Evolutionary conservation across 768 basidiomycete genomes (phyloP).

Genomic region (Saitozyma sp.): DNA sequence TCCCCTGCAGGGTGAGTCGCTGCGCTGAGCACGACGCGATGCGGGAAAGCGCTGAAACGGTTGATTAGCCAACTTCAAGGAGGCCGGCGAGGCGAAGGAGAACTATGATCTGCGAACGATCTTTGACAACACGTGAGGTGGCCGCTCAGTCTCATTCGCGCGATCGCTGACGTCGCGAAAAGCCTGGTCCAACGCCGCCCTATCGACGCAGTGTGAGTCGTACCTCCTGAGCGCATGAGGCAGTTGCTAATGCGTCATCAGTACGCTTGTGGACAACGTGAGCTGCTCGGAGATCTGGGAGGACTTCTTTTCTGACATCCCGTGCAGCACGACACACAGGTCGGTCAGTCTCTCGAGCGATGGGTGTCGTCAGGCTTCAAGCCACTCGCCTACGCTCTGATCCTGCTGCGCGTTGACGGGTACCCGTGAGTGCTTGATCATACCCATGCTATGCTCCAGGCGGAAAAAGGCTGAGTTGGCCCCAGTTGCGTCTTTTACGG

Average conservation of each 20-base stretch:
- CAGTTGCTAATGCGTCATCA: background rate
- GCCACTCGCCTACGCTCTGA: slow-evolving; percentile 56
- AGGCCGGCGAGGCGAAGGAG: slow-evolving; percentile 68
- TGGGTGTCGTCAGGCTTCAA: slow-evolving; percentile 54
- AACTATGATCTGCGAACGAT: slow-evolving; percentile 76
- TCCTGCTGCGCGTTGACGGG: slow-evolving; percentile 54
- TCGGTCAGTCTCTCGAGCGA: slow-evolving; percentile 54
- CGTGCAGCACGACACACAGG: slow-evolving; percentile 53
- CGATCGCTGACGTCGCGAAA: background rate
- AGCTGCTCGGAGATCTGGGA: slow-evolving; percentile 3
- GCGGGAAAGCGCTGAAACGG: background rate
- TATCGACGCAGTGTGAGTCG: slow-evolving; percentile 66
- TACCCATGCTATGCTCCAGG: no score
- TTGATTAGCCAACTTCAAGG: slow-evolving; percentile 45
- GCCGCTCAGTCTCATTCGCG: background rate
- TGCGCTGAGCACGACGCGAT: background rate
- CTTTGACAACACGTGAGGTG: slow-evolving; percentile 60
- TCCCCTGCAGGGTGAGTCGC: slow-evolving; percentile 63
- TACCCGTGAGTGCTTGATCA: slow-evolving; percentile 51
- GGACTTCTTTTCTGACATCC: background rate
- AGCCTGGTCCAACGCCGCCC: slow-evolving; percentile 66
- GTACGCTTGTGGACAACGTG: slow-evolving; percentile 48
- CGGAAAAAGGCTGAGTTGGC: background rate
- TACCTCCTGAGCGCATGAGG: background rate
- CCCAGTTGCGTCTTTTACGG: slow-evolving; percentile 51